Percentiles rank a stretch among this genome's conserved stretches.
These are phyloP conservation scores for Mallotus repandus DNA, from an alignment of 441 rosid species.

Conservation along the genomic window DNA sequence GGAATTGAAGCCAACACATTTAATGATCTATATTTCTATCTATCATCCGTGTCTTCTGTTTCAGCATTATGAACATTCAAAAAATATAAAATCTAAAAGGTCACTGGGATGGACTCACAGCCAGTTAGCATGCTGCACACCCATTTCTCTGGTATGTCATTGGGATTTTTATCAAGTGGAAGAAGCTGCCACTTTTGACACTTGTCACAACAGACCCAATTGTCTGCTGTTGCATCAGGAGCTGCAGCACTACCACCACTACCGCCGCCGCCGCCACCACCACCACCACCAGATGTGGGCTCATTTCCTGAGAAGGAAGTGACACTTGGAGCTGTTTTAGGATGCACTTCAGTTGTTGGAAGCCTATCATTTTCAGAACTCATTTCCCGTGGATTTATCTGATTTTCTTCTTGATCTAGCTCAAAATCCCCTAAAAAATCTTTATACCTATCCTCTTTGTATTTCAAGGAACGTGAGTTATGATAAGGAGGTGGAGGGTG, in stretches of 20 bases:
- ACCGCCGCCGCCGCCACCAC: no score
- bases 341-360: conserved; percentile 31
- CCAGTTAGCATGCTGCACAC: conserved; percentile 92
- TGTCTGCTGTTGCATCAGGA: conserved; percentile 56
- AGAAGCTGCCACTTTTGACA: conserved; percentile 95
- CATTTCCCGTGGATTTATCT: conserved; percentile 31
- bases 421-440: conserved; percentile 85
- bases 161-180: conserved; percentile 62
- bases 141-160: conserved; percentile 90
- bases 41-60: conserved; percentile 18
- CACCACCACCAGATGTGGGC: conserved; percentile 41
- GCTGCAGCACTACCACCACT: no score
- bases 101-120: conserved; percentile 64
- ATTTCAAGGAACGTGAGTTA: no score
- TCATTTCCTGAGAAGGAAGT: conserved; percentile 36
- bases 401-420: conserved; percentile 59
- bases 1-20: background rate
- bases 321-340: conserved; percentile 29
- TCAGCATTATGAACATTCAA: conserved; percentile 2
- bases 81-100: conserved; percentile 10
- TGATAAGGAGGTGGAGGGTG: no score
- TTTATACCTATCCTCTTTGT: conserved; percentile 59
- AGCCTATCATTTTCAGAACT: conserved; percentile 34
- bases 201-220: conserved; percentile 95
- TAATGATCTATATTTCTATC: conserved; percentile 1